Evolutionary conservation across 2,329 filamentous ascomycete genomes (phyloP), one percentile per base, ranked within the genome.

Genomic region (Sclerotinia spermophila): DNA sequence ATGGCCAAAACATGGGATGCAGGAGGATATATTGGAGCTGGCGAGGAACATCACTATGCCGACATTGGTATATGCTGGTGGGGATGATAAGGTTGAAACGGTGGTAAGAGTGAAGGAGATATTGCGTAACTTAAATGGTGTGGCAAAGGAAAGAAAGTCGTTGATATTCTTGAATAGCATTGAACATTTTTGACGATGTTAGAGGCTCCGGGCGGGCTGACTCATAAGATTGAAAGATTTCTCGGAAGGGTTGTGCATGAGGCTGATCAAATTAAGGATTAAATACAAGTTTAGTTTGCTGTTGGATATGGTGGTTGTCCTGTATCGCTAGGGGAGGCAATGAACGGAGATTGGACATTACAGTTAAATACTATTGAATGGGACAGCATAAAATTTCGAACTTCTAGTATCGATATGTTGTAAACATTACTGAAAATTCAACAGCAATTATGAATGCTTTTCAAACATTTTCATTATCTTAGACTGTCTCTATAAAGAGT

Each of bases 1-100:
- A 0, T 82, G 80, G 80, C 78, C 80, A 21, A 71, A 71, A 11
- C 79, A 80, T 71, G 78, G 73, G 7, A 80, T 81, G 78, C 73
- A 69, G 40, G 80, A 82, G 67, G 76, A 81, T 71, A 77, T 80
- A 58, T 71, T 75, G 2, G 69, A 72, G 6, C 51, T 69, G 15
- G 72, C 75, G 17, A 73, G 71, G 35, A 58, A 66, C 21, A 75
- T 76, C 33, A 45, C 74, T 35, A 72, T 74, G 6, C 79, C 70
- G 35, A 73, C 74, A 62, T 73, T 72, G 55, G 75, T 75, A 42
- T 48, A 81, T n/a, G 77, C 74, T 24, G 81, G 80, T 8, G 78
- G 77, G 27, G 56, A 75, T 27, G 80, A 82, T 73, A 69, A 76
- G 10, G 78, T 82, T 17, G 80, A 81, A 71, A 73, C 77, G 2